Base-by-base conservation (phyloP, 2,329 filamentous ascomycete genomes). In the Diaporthe citrichinensis region DNA sequence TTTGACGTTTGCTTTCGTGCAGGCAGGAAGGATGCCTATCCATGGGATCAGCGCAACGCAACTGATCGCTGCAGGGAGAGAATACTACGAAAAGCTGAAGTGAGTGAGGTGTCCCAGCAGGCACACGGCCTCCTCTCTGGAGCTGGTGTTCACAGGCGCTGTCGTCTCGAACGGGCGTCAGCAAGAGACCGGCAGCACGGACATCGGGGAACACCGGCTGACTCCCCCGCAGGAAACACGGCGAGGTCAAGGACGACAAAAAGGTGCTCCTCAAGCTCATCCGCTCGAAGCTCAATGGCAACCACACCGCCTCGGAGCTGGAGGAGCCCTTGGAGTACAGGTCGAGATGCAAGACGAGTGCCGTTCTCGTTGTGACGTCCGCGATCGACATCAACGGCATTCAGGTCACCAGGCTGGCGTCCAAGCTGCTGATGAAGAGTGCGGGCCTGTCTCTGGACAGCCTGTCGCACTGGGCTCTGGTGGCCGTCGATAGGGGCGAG, bases 401-500 rank as follows among this genome's bases (percentile, higher is more conserved):
- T 20, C 49, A 77, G 41, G 59, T 77, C 41, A 76, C 76, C 44
- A 76, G 72, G 57, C 53, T 76, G 39, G 76, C 76, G 2, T 76
- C 71, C 23, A 77, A 51, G 55, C 31, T 76, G 49, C 74, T 77
- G 14, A 75, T 72, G 51, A 77, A 76, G 72, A 74, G 75, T 31
- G 76, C 74, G 4, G 76, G 74, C 59, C 31, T 77, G 71, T 76
- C 74, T 3, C 65, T 77, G 10, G 76, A 76, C 23, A 67, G 73
- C 59, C 67, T 77, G 20, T 76, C 74, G 17, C 76, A 77, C 59
- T 77, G 76, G 76, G 76, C 76, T 9, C 25, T 77, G 36, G 74
- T 76, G 17, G 65, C 76, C 6, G 76, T 77, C 9, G 53, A 76
- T n/a, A 46, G 76, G 4, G 76, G 76, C 28, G 67, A 73, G 8